phyloP scores from a whole-genome alignment of 306 rosid genomes.

The Castanea crenata region DNA sequence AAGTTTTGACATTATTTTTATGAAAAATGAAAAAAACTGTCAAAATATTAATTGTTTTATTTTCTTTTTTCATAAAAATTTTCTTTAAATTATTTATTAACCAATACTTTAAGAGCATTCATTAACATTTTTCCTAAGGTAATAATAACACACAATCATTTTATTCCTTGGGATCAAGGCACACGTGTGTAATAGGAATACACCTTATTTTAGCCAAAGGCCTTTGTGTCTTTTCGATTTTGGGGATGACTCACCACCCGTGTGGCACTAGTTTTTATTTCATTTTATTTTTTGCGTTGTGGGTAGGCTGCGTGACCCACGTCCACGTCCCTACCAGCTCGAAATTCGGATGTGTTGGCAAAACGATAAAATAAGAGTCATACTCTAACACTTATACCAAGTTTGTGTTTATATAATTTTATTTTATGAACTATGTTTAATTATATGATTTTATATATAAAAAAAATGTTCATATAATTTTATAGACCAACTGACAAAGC shows the following conservation, averaged over 20 bases:
- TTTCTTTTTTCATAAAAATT: too few relatives aligned
- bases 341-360: conserved; percentile 14
- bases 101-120: too few relatives aligned
- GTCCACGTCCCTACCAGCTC: conserved; percentile 38
- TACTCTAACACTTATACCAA: neutral
- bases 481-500: neutral
- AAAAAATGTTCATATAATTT: too few relatives aligned
- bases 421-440: too few relatives aligned
- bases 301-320: conserved; percentile 21
- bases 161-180: conserved; percentile 32
- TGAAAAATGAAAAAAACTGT: too few relatives aligned
- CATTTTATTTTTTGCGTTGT: neutral
- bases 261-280: conserved; percentile 23
- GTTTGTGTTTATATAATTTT: neutral
- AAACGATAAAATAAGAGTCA: conserved; percentile 58
- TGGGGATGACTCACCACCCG: conserved; percentile 46
- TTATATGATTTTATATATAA: neutral
- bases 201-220: neutral
- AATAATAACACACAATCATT: conserved; percentile 8
- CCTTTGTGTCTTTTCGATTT: too few relatives aligned
- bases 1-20: too few relatives aligned
- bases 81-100: too few relatives aligned
- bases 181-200: conserved; percentile 45
- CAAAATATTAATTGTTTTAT: too few relatives aligned
- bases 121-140: too few relatives aligned